Evolutionary conservation across 2,329 filamentous ascomycete genomes (phyloP), one percentile per base, ranked within the genome.

Genomic region (Colletotrichum sojae): DNA sequence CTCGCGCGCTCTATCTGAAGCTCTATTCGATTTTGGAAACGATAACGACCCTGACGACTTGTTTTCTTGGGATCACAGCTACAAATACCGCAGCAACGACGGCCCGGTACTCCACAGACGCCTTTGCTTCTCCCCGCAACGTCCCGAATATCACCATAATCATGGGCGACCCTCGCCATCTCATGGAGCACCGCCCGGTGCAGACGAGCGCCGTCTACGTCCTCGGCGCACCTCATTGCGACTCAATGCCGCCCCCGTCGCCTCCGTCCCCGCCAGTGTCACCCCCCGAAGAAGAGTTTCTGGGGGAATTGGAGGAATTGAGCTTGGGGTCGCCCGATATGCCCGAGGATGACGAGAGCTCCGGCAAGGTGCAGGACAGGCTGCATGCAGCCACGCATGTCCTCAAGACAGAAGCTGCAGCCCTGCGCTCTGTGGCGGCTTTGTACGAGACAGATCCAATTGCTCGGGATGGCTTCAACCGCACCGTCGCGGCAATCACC

Each of bases 371-470:
- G 66, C 73, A 78, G 6, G 76, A 82, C 12, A 82, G 84, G 18
- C 82, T 95, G 5, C 83, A 84, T 27, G 88, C 87, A 63, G 94
- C 92, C 9, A 85, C 96, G 22, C 92, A 97, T 78, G 94, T 98
- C n/a, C 88, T 98, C 27, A 88, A 89, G 63, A 96, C 93, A 8
- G 94, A 97, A 79, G 92, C 95, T 4, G 88, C 89, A 1, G 94
- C 95, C 1, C 84, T 98, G 25, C 87, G 89, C 31, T 86, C 89
- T 73, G 86, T 97, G n/a, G 90, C 94, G 13, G 83, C 86, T 6
- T 82, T 97, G 5, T 98, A 98, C 78, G 88, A 91, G 71, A 91
- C 88, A 2, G 89, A 94, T 74, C 79, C 85, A 1, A 77, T 86
- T 12, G 93, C 93, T 8, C 89, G 91, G 65, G 84, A 89, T 22